Evolutionary conservation across 2,329 filamentous ascomycete species (phyloP), one percentile per base, ranked within the genome.

Genomic region (Elsinoe perseae): DNA sequence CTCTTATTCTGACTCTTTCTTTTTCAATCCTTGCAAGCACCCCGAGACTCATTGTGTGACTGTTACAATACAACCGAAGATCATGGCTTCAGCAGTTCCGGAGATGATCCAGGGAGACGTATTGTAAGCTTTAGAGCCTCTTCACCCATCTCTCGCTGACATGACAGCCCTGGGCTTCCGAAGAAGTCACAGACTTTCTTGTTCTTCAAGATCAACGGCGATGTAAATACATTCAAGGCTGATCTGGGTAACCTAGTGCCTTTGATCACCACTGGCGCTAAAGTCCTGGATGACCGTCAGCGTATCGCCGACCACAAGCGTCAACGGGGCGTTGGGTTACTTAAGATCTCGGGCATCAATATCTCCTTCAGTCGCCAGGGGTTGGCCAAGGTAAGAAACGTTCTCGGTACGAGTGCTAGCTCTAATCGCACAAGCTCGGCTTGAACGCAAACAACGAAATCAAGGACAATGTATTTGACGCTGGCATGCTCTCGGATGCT

Each of bases 401-500:
- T 5, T 14, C 32, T 9, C 32, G 4, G n/a, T 6, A 14, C 10
- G 12, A 14, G 4, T 3, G n/a, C 10, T 14, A 6, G 12, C 4
- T 36, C 32, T 36, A 30, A 52, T 30, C 16, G 8, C 30, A 23
- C 10, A 57, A 68, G 59, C 62, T 63, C 14, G 65, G 65, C 6
- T 62, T 69, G 25, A 61, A 53, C 12, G 64, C 28, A 7, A 25
- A 38, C 18, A 38, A 68, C n/a, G 59, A 66, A 9, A 66, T 66
- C n/a, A 60, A 61, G 18, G 70, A 73, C 38, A 40, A 27, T 1
- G 59, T 62, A n/a, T 72, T 71, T 59, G 62, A 65, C 34, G 59
- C 60, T 4, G 70, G 70, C n/a, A 72, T 71, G 68, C 60, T 67
- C 9, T 55, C 58, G 1, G 65, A 64, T 36, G 69, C 68, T 5